Evolutionary conservation across 495 filamentous ascomycete species (phyloP).

Genomic region (Hyphodiscus hymeniophilus): DNA sequence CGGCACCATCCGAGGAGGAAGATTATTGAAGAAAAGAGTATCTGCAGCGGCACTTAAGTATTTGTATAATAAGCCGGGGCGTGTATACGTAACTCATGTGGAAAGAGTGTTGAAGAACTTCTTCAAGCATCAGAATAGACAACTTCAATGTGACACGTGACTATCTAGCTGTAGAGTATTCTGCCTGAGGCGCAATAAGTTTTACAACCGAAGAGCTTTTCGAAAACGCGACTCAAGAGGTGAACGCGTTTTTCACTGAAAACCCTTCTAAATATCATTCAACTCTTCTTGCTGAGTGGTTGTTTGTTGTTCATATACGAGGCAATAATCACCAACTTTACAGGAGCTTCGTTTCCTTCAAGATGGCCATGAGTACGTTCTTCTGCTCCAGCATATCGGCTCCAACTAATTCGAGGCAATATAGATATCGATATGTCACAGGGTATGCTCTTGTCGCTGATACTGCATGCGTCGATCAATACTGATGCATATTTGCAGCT

Average conservation of each 20-base stretch:
- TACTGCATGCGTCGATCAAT: constrained; percentile 2
- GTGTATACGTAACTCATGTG: no score
- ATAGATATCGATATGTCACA: constrained; percentile 70
- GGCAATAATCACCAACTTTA: constrained; percentile 4
- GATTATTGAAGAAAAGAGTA: no score
- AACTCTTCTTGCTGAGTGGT: not conserved
- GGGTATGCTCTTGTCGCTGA: constrained; percentile 37
- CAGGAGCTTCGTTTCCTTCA: constrained; percentile 10
- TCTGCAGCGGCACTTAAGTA: no score
- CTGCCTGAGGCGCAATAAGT: no score
- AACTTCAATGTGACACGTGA: no score
- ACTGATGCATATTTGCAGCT: constrained; percentile 26
- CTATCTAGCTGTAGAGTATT: no score
- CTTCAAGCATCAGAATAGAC: no score
- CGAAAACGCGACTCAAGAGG: constrained; percentile 11
- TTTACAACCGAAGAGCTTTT: constrained; percentile 10
- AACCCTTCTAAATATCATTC: not conserved
- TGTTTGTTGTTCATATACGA: not conserved
- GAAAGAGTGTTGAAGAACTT: no score
- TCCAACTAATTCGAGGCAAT: constrained; percentile 17
- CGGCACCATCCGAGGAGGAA: no score
- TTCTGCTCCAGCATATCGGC: constrained; percentile 25
- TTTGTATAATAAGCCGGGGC: no score
- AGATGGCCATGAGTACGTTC: constrained; percentile 26
- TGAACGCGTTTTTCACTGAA: constrained; percentile 13